Conservation (phyloP, 2,329 filamentous ascomycete species). For the Diaporthe ampelina region DNA sequence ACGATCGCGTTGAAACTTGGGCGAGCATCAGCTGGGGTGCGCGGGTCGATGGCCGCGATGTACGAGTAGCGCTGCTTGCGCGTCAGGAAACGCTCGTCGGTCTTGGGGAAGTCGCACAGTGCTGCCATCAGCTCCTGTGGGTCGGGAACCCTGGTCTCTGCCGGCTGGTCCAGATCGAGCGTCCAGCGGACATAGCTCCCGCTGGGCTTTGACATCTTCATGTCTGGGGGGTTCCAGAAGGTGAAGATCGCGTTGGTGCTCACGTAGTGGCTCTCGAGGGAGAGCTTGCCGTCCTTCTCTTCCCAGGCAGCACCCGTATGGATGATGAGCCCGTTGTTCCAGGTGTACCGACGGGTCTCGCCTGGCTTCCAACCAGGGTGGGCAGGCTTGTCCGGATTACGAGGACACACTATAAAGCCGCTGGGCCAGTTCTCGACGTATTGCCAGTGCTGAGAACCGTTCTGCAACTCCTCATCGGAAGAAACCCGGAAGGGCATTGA, state of each 20-base stretch:
- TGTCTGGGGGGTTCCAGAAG: slow-evolving; percentile 1
- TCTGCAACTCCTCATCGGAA: neutral
- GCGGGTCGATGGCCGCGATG: neutral
- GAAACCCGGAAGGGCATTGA: neutral
- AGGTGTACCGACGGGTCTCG: slow-evolving; percentile 8
- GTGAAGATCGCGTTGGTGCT: slow-evolving; percentile 13
- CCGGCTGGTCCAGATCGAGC: neutral
- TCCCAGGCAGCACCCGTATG: neutral
- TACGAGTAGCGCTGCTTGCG: slow-evolving; percentile 1
- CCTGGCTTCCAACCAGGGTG: slow-evolving; percentile 2
- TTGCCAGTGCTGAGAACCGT: slow-evolving; percentile 1
- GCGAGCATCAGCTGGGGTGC: neutral
- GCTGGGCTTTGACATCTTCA: neutral
- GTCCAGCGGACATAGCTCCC: slow-evolving; percentile 13
- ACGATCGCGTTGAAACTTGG: slow-evolving; percentile 12
- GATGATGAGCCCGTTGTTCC: slow-evolving; percentile 3
- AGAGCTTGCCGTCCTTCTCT: neutral
- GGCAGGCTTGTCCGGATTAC: slow-evolving; percentile 1
- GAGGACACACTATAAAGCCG: neutral
- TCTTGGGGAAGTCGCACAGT: slow-evolving; percentile 14
- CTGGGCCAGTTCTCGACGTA: slow-evolving; percentile 9
- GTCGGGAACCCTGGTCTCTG: neutral
- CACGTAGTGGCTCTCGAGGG: slow-evolving; percentile 3
- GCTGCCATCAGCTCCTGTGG: neutral
- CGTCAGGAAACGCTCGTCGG: slow-evolving; percentile 5